Evolutionary conservation across 2,329 filamentous ascomycete genomes (phyloP), one percentile per base, ranked within the genome.

Genomic region (Juglanconis sp.): DNA sequence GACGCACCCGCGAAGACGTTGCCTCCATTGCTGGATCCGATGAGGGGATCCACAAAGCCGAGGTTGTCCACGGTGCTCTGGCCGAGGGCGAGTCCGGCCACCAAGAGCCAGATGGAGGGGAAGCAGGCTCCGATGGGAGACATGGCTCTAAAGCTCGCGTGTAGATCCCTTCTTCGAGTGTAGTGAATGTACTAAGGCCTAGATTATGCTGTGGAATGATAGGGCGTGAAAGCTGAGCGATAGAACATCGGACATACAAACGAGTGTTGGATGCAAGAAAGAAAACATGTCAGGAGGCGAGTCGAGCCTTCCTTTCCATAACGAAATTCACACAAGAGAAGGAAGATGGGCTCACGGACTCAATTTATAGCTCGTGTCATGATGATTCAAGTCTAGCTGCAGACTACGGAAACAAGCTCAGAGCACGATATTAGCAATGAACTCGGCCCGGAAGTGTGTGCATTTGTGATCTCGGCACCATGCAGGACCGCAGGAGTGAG

Each of bases 1-100:
- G 73, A 76, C 8, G 77, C 77, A 32, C 77, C 77, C 1, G 75
- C 66, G 57, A 79, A 79, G 34, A 79, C 74, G 65, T 79, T 77
- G 47, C 77, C 74, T 24, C 74, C 74, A 30, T 75, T 73, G 62
- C 64, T 73, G 7, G 76, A 69, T 5, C 77, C 79, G 47, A 81
- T 73, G 46, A 81, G 71, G 8, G 71, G 73, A 59, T 76, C 70
- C 47, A 76, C 71, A 32, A 44, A 63, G 2, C 9, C 44, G 4
- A 63, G 10, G 38, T 63, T 63, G 31, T 57, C 51, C 6, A 36
- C 54, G 24, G 50, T 60, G 47, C 38, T 55, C 42, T 60, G 57
- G 7, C 44, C 38, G 13, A 51, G 38, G 32, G 15, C 50, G 7
- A 38, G 13, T 17, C n/a, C 36, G 44, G 58, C 30, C 1, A n/a